Base-by-base conservation (phyloP, 164 flowering plant species). In the Dillenia suffruticosa region DNA sequence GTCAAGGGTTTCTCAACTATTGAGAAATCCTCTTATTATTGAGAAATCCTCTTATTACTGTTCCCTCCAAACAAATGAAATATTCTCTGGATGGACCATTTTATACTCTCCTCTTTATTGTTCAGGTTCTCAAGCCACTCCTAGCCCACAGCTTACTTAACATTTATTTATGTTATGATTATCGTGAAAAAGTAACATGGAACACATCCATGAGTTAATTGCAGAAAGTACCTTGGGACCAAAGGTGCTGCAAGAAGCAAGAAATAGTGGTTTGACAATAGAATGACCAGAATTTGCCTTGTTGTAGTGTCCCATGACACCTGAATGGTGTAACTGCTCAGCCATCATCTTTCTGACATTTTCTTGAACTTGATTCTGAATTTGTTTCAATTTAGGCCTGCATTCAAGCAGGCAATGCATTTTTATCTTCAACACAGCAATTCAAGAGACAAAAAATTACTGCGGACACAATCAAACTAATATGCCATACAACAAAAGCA, bases 281-380 rank as follows among this genome's bases (percentile, higher is more conserved):
- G 22, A 26, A 50, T 55, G 46, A 48, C 58, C 52, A 1, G 72
- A 58, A n/a, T 70, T 70, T 15, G 56, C 43, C 59, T 64, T 64
- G 26, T 12, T 64, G 57, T 65, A 51, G 68, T 1, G 54, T 11
- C 79, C 57, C 26, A 44, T 40, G 66, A 69, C 59, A 46, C 68
- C 24, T 46, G 79, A 71, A 63, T 85, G 80, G 13, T 65, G 79
- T 48, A 95, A 72, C 50, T 79, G 76, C 63, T 74, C 83, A 55
- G 88, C 79, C 99, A 95, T 92, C 72, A 86, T 76, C 65, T 70
- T 81, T 80, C 84, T 95, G 59, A 90, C 97, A 63, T 78, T 78
- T 68, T 85, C 83, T 77, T 82, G 90, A 66, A 89, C 67, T 67
- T 76, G 82, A 60, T 64, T 68, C 65, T 74, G 89, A 51, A 89